phyloP scores from a whole-genome alignment of 495 filamentous ascomycete genomes.

The Trichocladium uniseriatum region DNA sequence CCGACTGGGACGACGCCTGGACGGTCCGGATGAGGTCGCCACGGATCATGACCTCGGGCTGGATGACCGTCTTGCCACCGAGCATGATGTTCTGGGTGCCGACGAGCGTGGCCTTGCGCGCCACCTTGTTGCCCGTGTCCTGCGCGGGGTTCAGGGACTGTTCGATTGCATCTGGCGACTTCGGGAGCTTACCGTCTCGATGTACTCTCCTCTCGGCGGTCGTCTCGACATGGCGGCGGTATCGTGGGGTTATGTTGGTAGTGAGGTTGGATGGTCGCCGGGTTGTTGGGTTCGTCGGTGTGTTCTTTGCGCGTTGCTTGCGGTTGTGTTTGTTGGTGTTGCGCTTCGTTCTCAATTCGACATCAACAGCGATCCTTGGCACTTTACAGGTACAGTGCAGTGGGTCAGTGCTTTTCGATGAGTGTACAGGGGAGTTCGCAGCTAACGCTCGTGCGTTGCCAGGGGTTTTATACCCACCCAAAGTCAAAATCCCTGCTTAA shows the following conservation, averaged over 20 bases:
- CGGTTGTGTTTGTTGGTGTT: too few relatives aligned
- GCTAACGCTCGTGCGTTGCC: too few relatives aligned
- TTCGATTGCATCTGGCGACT: background rate
- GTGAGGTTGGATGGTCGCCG: background rate
- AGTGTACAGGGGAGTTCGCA: too few relatives aligned
- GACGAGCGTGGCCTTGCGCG: slow-evolving; percentile 77
- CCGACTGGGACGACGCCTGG: slow-evolving; percentile 27
- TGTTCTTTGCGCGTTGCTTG: too few relatives aligned
- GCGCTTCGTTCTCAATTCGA: too few relatives aligned
- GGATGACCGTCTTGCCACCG: slow-evolving; percentile 88
- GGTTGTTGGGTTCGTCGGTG: too few relatives aligned
- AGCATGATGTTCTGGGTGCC: slow-evolving; percentile 97
- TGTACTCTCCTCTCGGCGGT: slow-evolving; percentile 78
- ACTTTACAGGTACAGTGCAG: too few relatives aligned
- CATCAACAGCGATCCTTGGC: too few relatives aligned
- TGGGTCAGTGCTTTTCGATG: too few relatives aligned
- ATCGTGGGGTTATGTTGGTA: background rate
- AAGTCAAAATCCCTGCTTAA: too few relatives aligned
- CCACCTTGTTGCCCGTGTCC: slow-evolving; percentile 98
- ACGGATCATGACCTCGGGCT: slow-evolving; percentile 82
- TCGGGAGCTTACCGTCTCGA: slow-evolving; percentile 66
- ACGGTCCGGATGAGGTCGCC: slow-evolving; percentile 69
- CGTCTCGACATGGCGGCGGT: slow-evolving; percentile 58
- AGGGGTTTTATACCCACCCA: too few relatives aligned
- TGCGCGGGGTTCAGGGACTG: slow-evolving; percentile 24